Base-by-base conservation (phyloP, 2,329 filamentous ascomycete genomes). In the Acephala macrosclerotiorum region DNA sequence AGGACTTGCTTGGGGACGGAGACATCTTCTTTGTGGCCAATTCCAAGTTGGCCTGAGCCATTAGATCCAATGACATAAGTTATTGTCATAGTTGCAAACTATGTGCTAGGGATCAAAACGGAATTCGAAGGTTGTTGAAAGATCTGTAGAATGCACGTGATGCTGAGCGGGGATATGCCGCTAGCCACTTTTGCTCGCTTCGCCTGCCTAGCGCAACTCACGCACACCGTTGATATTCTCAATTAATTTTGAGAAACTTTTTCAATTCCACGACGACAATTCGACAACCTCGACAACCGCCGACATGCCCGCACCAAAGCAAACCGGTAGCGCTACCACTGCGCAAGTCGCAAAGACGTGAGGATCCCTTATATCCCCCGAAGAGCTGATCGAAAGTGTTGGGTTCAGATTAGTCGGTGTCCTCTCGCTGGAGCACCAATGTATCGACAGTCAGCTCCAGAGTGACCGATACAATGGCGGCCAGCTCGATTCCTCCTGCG, bases 401-500 rank as follows among this genome's bases (percentile, higher is more conserved):
- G 70, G 72, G 64, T 73, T 72, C 70, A 71, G 72, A 67, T 91
- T 93, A 92, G 90, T 92, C 87, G 69, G 88, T 85, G 91, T 93
- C 89, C 89, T 91, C 89, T 93, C 88, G 89, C 91, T 93, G 89
- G 89, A 72, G 66, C 66, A 53, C 68, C 70, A 71, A 63, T 59
- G 65, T 69, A 67, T 74, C 66, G 70, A 71, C 63, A 64, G 68
- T 71, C 66, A 70, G 73, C 72, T 74, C 65, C 58, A 68, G 72
- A 73, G 72, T 72, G 86, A 79, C 81, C 80, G 80, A 80, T 79
- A 74, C 74, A 63, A 53, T 74, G 73, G 76, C 83, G 83, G 85
- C 89, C 90, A 93, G 91, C 91, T 94, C 91, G 91, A 94, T 91
- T 80, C 82, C 85, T 93, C 91, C 85, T 79, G 79, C 75, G 76